phyloP scores from a whole-genome alignment of 306 rosid genomes.

The Dryas drummondii region DNA sequence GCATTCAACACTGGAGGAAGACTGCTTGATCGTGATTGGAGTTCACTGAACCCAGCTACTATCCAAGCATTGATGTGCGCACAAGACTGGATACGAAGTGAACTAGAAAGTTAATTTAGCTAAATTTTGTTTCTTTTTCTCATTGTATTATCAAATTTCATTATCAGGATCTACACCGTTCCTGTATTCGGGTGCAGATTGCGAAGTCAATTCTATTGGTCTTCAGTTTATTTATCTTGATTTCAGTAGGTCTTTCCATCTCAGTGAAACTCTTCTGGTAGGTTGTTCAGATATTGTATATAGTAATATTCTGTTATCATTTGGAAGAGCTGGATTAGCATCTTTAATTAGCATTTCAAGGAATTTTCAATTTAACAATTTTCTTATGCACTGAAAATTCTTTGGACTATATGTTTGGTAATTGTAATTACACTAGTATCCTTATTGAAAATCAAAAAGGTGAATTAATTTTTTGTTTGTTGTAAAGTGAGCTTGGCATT shows the following conservation, averaged over 20 bases:
- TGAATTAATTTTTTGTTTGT: not conserved
- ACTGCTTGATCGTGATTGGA: constrained; percentile 76
- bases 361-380: not conserved
- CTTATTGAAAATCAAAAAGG: too few relatives aligned
- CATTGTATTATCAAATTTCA: not conserved
- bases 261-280: not conserved
- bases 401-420: not conserved
- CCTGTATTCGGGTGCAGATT: constrained; percentile 17
- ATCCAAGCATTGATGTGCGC: constrained; percentile 92
- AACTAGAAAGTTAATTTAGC: constrained; percentile 65
- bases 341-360: not conserved
- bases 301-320: not conserved
- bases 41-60: constrained; percentile 62
- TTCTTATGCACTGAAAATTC: not conserved
- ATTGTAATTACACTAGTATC: not conserved
- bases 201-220: constrained; percentile 54
- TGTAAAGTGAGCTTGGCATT: not conserved
- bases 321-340: not conserved
- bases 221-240: constrained; percentile 2
- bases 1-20: constrained; percentile 56
- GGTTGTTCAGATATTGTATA: not conserved
- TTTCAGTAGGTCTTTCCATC: not conserved
- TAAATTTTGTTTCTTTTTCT: not conserved
- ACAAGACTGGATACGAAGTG: constrained; percentile 92
- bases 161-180: not conserved